Conservation (phyloP, 1,284 basidiomycete species). For the Cutaneotrichosporon sp. region DNA sequence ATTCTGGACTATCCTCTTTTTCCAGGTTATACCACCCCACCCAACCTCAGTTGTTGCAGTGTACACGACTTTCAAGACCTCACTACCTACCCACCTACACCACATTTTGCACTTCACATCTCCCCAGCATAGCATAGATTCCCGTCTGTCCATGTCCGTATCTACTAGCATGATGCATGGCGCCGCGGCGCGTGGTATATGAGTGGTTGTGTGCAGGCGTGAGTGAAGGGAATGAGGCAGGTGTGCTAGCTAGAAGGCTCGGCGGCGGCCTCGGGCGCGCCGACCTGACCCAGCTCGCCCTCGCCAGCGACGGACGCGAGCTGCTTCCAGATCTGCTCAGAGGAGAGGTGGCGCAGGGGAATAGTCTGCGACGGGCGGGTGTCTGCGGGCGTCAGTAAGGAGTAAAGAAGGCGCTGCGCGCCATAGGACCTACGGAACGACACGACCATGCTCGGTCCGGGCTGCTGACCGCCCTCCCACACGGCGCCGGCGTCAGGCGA, state of each 20-base stretch:
- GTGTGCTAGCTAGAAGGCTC: too few relatives aligned
- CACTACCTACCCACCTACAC: too few relatives aligned
- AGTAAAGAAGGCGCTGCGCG: too few relatives aligned
- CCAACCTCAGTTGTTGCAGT: too few relatives aligned
- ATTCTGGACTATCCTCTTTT: background rate
- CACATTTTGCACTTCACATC: background rate
- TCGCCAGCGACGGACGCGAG: conserved; percentile 9
- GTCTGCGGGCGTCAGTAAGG: conserved; percentile 7
- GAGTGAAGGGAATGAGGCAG: background rate
- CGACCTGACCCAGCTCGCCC: background rate
- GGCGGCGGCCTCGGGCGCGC: background rate
- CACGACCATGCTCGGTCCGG: conserved; percentile 24
- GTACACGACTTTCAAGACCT: too few relatives aligned
- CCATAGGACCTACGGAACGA: conserved; percentile 26
- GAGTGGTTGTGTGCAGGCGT: background rate
- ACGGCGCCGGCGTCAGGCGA: conserved; percentile 15
- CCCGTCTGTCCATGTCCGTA: background rate
- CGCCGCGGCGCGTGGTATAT: background rate
- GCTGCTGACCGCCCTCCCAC: conserved; percentile 14
- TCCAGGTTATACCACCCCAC: too few relatives aligned
- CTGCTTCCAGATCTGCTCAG: conserved; percentile 24
- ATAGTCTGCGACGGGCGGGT: conserved; percentile 20
- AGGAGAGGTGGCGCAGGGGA: conserved; percentile 23
- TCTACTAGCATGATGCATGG: conserved; percentile 16
- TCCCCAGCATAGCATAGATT: background rate